Conservation (phyloP, 1,284 basidiomycete species). For the Trametes sp. region DNA sequence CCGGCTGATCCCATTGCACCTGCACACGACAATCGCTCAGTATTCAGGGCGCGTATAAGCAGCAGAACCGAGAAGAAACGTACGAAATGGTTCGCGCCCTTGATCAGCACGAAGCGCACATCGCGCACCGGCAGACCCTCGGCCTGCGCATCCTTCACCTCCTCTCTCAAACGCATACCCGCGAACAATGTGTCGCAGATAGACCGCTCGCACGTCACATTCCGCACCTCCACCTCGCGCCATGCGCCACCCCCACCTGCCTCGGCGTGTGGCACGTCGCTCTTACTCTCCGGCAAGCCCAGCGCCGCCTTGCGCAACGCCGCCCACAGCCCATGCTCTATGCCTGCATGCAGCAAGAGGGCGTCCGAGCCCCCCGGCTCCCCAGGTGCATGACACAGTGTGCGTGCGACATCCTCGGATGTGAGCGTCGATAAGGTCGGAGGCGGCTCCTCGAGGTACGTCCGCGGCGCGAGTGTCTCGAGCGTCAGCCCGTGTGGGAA, state of each 20-base stretch:
- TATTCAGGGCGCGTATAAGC: not conserved
- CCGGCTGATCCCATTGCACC: conserved; percentile 16
- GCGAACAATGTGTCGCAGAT: conserved; percentile 17
- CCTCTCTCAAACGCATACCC: not conserved
- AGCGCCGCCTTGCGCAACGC: conserved; percentile 8
- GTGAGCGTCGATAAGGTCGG: conserved; percentile 16
- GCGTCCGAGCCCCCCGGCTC: conserved; percentile 16
- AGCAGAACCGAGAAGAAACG: not conserved
- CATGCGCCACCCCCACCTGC: not conserved
- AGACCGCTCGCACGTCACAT: conserved; percentile 13
- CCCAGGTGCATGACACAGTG: not conserved
- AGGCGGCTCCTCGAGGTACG: not conserved
- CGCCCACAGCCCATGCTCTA: conserved; percentile 3
- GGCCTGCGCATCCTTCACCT: not conserved
- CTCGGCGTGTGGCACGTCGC: too few relatives aligned
- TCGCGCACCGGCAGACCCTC: conserved; percentile 3
- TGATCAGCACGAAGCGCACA: conserved; percentile 12
- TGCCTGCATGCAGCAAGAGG: conserved; percentile 4
- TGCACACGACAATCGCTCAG: not conserved
- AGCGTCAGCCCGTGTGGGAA: conserved; percentile 23
- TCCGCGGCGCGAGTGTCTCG: conserved; percentile 13
- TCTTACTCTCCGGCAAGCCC: not conserved
- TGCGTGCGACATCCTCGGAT: conserved; percentile 2
- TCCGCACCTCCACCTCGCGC: conserved; percentile 15
- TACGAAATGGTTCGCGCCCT: conserved; percentile 18